phyloP scores from a whole-genome alignment of 202 grass and related monocot species.

The Schoenoplectus triqueter region DNA sequence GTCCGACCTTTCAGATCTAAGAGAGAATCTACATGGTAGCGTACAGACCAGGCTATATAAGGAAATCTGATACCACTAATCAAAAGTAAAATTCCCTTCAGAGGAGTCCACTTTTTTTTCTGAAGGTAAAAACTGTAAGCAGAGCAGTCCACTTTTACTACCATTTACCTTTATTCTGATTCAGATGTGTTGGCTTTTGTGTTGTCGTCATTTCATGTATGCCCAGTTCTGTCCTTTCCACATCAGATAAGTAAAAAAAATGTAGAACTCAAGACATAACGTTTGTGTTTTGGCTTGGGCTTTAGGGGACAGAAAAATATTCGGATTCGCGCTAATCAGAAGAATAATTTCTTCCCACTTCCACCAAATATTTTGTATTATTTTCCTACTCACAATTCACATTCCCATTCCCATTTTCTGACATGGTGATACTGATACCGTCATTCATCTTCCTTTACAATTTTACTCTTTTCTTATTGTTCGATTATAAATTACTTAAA shows the following conservation, averaged over 20 bases:
- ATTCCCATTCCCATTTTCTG: background rate
- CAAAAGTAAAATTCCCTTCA: conserved; percentile 31
- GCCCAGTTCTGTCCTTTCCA: background rate
- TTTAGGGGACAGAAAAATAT: background rate
- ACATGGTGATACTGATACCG: background rate
- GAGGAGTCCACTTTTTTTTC: background rate
- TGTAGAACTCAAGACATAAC: conserved; percentile 6
- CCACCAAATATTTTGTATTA: conserved; percentile 9
- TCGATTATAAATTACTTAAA: background rate
- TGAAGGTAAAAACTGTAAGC: too few relatives aligned
- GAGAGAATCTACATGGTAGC: conserved; percentile 32
- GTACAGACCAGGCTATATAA: conserved; percentile 34
- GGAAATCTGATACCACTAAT: conserved; percentile 34
- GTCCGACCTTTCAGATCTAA: conserved; percentile 29
- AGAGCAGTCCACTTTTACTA: background rate
- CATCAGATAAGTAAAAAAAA: conserved; percentile 27
- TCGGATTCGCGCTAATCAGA: conserved; percentile 14
- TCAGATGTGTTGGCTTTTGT: conserved; percentile 1
- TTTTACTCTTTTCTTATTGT: conserved; percentile 10
- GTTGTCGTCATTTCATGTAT: conserved; percentile 10
- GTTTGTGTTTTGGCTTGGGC: conserved; percentile 4
- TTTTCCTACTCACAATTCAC: background rate
- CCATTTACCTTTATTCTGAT: conserved; percentile 31
- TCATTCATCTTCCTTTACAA: background rate
- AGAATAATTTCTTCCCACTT: background rate